Evolutionary conservation across 345 rosid species (phyloP), one percentile per base, ranked within the genome.

Genomic region (Crucihimalaya himalaica): DNA sequence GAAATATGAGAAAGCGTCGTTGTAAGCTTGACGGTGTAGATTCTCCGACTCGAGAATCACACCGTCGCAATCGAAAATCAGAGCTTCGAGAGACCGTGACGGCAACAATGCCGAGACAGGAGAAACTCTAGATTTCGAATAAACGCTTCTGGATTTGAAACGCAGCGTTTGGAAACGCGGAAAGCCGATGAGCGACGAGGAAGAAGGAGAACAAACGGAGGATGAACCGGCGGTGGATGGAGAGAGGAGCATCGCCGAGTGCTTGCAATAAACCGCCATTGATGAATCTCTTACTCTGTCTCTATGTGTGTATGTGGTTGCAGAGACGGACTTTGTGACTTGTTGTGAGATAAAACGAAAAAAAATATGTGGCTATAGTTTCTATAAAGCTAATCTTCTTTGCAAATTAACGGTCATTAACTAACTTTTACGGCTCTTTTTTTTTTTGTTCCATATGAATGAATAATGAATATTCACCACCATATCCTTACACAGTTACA

Each of bases 61-160:
- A 8, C 98, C 98, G 51, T 91, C 98, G 60, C 98, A 94, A 74
- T 94, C 97, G 62, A 94, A 94, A 15, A 94, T 83, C 47, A 94
- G 86, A 78, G 96, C 97, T 78, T 83, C 63, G 0, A 94, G 92
- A 29, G 92, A 83, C 2, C 74, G 70, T 6, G 89, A 78, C 50
- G 92, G 48, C 9, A 7, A 19, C 16, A 43, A 77, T 18, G 88
- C 82, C 0, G 78, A 71, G 66, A 79, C 73, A 1, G 72, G 56
- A 29, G 75, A 60, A 14, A 21, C 48, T 4, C 68, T 46, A 0
- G 59, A 13, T 21, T 63, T 59, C 5, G 68, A 48, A 16, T 67
- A 57, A 2, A 31, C 31, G 10, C 51, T 62, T 70, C 61, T 74
- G 0, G 78, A 46, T 28, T 27, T 80, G 8, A 81, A 81, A 79